phyloP scores from a whole-genome alignment of 768 basidiomycete genomes.

The Aureoboletus auriporus region DNA sequence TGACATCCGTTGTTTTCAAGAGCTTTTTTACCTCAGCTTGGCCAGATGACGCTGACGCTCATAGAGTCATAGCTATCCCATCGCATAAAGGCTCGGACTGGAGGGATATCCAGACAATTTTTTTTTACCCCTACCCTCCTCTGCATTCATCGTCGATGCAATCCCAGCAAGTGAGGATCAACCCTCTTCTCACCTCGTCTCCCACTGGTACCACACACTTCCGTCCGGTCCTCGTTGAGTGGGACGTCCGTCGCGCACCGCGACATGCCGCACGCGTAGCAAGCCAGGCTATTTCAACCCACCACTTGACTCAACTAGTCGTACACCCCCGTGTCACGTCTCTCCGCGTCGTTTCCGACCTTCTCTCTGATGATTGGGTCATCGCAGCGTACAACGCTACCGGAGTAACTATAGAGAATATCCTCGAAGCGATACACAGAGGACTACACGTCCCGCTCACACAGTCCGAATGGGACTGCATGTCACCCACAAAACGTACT shows the following conservation, averaged over 20 bases:
- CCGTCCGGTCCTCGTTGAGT: conserved; percentile 32
- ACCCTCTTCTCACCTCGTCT: conserved; percentile 13
- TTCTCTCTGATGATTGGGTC: conserved; percentile 42
- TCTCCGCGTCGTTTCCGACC: conserved; percentile 43
- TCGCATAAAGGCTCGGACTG: conserved; percentile 14
- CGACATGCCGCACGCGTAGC: conserved; percentile 17
- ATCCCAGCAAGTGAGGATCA: conserved; percentile 13
- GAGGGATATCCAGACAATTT: background rate
- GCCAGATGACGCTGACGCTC: background rate
- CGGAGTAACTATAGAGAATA: conserved; percentile 51
- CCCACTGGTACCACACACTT: conserved; percentile 8
- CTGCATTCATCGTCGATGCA: conserved; percentile 12
- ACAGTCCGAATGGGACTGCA: conserved; percentile 39
- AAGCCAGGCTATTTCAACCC: conserved; percentile 1
- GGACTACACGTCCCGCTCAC: conserved; percentile 37
- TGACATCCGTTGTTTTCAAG: background rate
- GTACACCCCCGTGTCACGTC: conserved; percentile 38
- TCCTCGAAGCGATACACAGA: conserved; percentile 44
- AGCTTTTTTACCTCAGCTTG: background rate
- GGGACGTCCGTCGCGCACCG: conserved; percentile 50
- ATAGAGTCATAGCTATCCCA: background rate
- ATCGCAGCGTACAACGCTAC: conserved; percentile 38
- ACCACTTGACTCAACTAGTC: conserved; percentile 38
- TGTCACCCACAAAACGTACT: conserved; percentile 39
- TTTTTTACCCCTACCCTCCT: background rate